phyloP scores from a whole-genome alignment of 768 basidiomycete species.

The Collybiopsis confluens region DNA sequence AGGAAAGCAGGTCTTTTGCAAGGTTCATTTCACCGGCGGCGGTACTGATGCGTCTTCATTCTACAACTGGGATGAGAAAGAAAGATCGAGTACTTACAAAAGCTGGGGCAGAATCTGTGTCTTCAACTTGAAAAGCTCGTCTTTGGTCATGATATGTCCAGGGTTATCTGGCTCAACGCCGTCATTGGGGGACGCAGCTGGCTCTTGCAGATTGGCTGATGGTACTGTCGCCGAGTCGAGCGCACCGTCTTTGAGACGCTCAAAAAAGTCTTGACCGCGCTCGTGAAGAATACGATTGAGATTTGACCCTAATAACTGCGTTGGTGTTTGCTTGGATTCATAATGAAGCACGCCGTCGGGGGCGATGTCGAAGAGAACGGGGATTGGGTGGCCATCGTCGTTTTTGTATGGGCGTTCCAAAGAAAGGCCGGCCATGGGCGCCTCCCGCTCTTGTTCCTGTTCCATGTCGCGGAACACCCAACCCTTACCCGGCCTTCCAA shows the following conservation, averaged over 20 bases:
- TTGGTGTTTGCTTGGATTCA: constrained; percentile 59
- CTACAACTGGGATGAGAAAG: background rate
- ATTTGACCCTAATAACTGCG: constrained; percentile 58
- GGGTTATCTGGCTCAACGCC: constrained; percentile 23
- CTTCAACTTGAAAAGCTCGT: constrained; percentile 73
- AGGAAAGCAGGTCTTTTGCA: constrained; percentile 64
- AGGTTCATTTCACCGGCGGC: constrained; percentile 79
- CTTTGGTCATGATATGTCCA: constrained; percentile 58
- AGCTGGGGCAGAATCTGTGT: constrained; percentile 67
- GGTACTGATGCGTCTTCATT: constrained; percentile 38
- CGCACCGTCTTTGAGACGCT: constrained; percentile 33
- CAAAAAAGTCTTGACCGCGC: constrained; percentile 74
- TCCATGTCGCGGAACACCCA: too few species aligned
- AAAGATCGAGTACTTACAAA: constrained; percentile 45
- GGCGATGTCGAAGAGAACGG: constrained; percentile 62
- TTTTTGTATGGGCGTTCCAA: constrained; percentile 82
- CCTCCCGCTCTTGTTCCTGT: background rate
- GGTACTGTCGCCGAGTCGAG: constrained; percentile 17
- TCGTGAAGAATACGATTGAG: constrained; percentile 69
- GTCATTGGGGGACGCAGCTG: constrained; percentile 23
- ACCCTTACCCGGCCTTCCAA: constrained; percentile 24
- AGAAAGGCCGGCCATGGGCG: constrained; percentile 45
- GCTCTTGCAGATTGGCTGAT: constrained; percentile 16
- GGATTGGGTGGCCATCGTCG: constrained; percentile 62
- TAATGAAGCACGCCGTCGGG: constrained; percentile 65